Evolutionary conservation across 176 grass and related monocot species (phyloP), one percentile per base, ranked within the genome.

Genomic region (Saccharum spontaneum): DNA sequence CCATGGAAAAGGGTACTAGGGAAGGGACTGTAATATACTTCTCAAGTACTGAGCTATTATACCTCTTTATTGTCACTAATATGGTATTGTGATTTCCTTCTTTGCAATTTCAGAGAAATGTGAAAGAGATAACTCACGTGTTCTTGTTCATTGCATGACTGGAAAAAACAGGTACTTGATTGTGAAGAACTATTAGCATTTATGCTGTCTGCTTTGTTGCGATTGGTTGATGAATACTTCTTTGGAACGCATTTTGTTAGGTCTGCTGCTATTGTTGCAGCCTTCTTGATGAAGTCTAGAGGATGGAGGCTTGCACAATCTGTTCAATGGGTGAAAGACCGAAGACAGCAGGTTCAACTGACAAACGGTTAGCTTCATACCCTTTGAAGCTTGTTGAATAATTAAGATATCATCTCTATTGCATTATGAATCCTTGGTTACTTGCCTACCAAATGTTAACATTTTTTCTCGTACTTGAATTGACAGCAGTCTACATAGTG

Each of bases 61-160:
- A 6, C 9, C 38, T 64, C 17, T 34, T 43, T 85, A 49, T 26
- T 63, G 7, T 36, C 26, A 75, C 64, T 86, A 49, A 81, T 45
- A 77, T 20, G 38, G 79, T 69, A 18, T 23, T 83, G 22, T 70
- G 30, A 28, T 68, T 77, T 52, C 24, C 76, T 70, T 88, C 12
- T 63, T 43, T 82, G 44, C 66, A 77, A 87, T 67, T 94, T 86
- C 90, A 97, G 92, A 94, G 65, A 76, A 90, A 87, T 97, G 94
- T 70, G 90, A 94, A 86, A 92, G 84, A 75, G 79, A 81, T 3
- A 84, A 82, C 76, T 73, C 77, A 7, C 83, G 83, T 22, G 76
- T 97, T 87, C 94, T 97, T 76, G 90, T 97, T 63, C 92, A 94
- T 87, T 97, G 94, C 76, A 94, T 97, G 92, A 89, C 86, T 45